Conservation (phyloP, 2,329 filamentous ascomycete species). For the Monosporascus sp. region DNA sequence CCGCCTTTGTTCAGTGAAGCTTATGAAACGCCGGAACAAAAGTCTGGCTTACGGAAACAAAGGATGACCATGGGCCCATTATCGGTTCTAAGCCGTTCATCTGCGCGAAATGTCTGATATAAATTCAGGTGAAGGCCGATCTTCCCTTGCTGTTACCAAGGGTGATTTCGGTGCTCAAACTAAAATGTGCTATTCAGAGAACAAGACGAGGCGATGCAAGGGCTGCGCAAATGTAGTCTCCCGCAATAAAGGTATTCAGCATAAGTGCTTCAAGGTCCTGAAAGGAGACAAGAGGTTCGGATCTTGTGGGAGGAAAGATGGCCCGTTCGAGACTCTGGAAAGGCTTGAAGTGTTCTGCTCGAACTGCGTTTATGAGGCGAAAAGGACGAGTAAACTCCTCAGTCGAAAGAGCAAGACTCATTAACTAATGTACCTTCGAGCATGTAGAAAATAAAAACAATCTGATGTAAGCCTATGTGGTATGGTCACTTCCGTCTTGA, state of each 20-base stretch:
- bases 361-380: background rate
- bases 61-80: no score
- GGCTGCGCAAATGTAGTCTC: constrained; percentile 1
- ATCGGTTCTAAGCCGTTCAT: no score
- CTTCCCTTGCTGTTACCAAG: background rate
- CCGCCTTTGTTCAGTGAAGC: no score
- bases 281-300: constrained; percentile 5
- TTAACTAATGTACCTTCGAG: no score
- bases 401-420: background rate
- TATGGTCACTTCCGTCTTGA: no score
- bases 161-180: background rate
- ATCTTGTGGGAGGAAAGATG: constrained; percentile 7
- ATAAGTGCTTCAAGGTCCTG: constrained; percentile 11
- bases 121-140: no score
- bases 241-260: background rate
- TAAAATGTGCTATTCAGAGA: constrained; percentile 12
- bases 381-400: background rate
- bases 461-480: no score
- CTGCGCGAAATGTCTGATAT: no score
- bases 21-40: no score
- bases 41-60: no score
- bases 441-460: no score
- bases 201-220: constrained; percentile 2
- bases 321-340: constrained; percentile 6
- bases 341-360: background rate